Conservation (phyloP, 139 green algal species). For the Auxenochlorella pyrenoidosa region DNA sequence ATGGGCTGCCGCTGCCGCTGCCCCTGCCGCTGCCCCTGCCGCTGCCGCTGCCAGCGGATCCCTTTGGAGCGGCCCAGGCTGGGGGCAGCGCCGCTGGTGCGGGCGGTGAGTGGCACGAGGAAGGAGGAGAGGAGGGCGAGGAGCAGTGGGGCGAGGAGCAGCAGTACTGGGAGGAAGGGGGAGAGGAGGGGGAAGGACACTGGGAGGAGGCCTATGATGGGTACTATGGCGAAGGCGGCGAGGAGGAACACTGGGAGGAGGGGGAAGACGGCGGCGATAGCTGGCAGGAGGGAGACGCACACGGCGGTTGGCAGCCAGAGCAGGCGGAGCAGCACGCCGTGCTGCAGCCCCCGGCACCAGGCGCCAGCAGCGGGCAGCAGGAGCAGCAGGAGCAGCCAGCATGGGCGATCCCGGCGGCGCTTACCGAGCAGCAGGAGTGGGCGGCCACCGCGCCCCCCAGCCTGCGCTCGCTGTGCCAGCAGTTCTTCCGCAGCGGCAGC, state of each 20-base stretch:
- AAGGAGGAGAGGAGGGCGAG: not conserved
- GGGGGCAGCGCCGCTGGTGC: not conserved
- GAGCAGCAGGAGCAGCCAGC: not conserved
- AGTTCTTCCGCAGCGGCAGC: constrained; percentile 52
- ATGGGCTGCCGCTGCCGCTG: constrained; percentile 19
- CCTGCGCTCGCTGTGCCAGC: constrained; percentile 66
- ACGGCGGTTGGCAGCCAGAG: not conserved
- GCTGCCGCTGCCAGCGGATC: not conserved
- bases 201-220: not conserved
- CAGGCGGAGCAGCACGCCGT: not conserved
- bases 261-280: not conserved
- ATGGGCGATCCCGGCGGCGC: not conserved
- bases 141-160: not conserved
- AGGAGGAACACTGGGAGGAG: not conserved
- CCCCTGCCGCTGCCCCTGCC: too few relatives aligned
- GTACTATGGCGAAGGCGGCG: not conserved
- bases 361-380: constrained; percentile 8
- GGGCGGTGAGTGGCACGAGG: not conserved
- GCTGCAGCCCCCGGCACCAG: not conserved
- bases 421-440: constrained; percentile 25
- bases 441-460: constrained; percentile 22
- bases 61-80: not conserved
- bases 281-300: not conserved
- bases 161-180: constrained; percentile 10
- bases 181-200: not conserved